phyloP scores from a whole-genome alignment of 108 stramenopile species.

The Nitzschia sp. region DNA sequence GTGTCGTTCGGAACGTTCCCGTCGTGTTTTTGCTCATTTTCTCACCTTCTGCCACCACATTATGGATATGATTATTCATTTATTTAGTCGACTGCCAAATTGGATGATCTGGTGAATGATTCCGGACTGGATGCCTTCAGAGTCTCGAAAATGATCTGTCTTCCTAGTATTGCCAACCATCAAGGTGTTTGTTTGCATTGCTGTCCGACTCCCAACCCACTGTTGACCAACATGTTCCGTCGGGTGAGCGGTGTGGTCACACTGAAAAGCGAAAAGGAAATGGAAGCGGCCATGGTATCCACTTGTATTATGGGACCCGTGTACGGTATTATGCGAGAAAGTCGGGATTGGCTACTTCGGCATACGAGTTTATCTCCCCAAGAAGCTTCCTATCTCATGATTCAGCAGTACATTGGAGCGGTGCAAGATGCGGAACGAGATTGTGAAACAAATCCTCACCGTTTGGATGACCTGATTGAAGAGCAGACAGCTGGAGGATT shows the following conservation, averaged over 20 bases:
- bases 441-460: constrained; percentile 39
- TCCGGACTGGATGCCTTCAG: constrained; percentile 22
- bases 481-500: constrained; percentile 88
- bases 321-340: constrained; percentile 67
- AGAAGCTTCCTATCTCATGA: constrained; percentile 51
- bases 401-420: constrained; percentile 58
- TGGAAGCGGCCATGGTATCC: constrained; percentile 71
- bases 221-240: constrained; percentile 22
- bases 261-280: constrained; percentile 48
- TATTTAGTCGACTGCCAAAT: constrained; percentile 36
- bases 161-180: constrained; percentile 60
- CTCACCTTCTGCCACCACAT: no score
- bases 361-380: constrained; percentile 32
- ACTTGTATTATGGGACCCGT: constrained; percentile 70
- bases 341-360: constrained; percentile 63
- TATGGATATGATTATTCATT: no score
- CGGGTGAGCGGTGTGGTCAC: constrained; percentile 56
- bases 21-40: neutral
- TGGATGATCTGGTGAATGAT: constrained; percentile 26
- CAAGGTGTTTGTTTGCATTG: constrained; percentile 48
- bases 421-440: constrained; percentile 56
- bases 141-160: constrained; percentile 86
- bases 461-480: constrained; percentile 72
- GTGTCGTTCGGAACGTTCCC: neutral
- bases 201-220: constrained; percentile 12